phyloP scores from a whole-genome alignment of 1,284 basidiomycete genomes.

The Mycosarcoma mackinlayi region DNA sequence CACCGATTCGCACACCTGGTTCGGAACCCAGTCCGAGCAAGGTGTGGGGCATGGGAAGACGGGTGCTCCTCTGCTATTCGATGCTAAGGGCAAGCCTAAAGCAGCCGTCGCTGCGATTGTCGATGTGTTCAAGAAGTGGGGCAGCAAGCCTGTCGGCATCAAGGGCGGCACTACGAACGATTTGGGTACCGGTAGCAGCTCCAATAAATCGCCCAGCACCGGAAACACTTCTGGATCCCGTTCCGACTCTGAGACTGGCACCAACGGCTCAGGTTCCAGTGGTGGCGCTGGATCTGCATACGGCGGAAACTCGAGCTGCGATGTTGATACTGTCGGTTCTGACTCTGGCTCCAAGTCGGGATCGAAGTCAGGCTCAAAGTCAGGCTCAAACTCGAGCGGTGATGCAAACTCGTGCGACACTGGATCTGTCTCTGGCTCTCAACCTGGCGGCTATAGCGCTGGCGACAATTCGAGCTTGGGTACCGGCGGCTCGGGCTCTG shows the following conservation, averaged over 20 bases:
- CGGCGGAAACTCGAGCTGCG: conserved; percentile 7
- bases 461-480: conserved; percentile 2
- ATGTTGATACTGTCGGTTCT: not conserved
- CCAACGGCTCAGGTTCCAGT: conserved; percentile 4
- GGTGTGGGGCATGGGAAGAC: conserved; percentile 27
- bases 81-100: conserved; percentile 38
- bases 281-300: conserved; percentile 4
- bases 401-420: too few relatives aligned
- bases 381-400: too few relatives aligned
- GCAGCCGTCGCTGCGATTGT: conserved; percentile 43
- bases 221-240: not conserved
- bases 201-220: not conserved
- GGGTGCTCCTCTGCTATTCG: conserved; percentile 37
- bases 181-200: conserved; percentile 4
- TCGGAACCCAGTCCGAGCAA: conserved; percentile 16
- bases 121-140: conserved; percentile 51
- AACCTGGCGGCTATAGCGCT: too few relatives aligned
- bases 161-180: conserved; percentile 20
- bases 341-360: too few relatives aligned
- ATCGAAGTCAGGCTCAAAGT: too few relatives aligned
- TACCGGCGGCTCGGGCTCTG: conserved; percentile 8
- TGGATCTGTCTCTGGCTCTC: conserved; percentile 7
- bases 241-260: not conserved
- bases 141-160: conserved; percentile 41
- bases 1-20: conserved; percentile 32